Base-by-base conservation (phyloP, 2,329 filamentous ascomycete genomes). In the Helotiales sp. region DNA sequence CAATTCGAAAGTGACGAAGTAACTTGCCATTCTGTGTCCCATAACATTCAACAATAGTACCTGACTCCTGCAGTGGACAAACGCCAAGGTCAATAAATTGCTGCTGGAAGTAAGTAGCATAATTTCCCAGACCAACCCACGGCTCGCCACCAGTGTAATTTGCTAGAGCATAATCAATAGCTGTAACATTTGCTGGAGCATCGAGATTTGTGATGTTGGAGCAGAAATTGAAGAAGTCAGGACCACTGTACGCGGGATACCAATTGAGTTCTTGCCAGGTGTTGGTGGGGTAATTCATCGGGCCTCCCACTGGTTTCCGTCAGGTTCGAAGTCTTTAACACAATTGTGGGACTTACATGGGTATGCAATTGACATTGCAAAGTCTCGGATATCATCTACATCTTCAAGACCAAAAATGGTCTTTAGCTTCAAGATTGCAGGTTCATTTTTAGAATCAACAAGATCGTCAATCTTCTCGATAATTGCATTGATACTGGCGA, bases 221-320 rank as follows among this genome's bases (percentile, higher is more conserved):
- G 66, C 79, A 82, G 69, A 83, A 83, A 44, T 74, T 62, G 68
- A 76, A 82, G 65, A 82, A 82, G 63, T 82, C 77, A 4, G 74
- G 66, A 1, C 71, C 71, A 38, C 73, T 74, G 55, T 76, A 74
- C 0, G 59, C 70, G 7, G 71, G 68, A 31, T 71, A 66, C 80
- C 80, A 83, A 56, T 77, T 79, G 9, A 83, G 68, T 63, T 82
- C 80, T 69, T 82, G 80, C 80, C 80, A 82, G 4, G 80, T 82
- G 24, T 71, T 72, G 0, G 75, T 79, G 0, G 76, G 75, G 62
- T 82, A 82, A 58, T 74, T 74, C 55, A 79, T 74, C n/a, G 76
- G 75, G 0, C 74, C 75, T n/a, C 76, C 75, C 12, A 78, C 65
- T 66, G 44, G 25, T 33, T 24, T 13, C 7, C 5, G 51, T 64